A percentile compares a stretch with the other conserved stretches of the same genome.
Conservation (phyloP, 2,329 filamentous ascomycete species). For the Dothidotthia symphoricarpi region DNA sequence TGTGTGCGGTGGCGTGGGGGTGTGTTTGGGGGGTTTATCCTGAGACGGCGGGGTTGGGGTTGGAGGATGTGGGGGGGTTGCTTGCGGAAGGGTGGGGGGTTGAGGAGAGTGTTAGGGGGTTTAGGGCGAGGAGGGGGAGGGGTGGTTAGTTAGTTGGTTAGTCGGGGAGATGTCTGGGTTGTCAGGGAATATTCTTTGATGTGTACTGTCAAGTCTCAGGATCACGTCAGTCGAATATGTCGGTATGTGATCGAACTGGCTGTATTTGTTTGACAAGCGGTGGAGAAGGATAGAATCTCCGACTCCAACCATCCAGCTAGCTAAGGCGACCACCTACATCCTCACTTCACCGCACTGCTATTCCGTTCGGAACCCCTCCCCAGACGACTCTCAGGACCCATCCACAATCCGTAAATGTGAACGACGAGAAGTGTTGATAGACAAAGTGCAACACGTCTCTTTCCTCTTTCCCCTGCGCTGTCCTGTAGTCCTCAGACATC, state of each 20-base stretch:
- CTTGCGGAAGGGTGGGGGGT: conserved; percentile 71
- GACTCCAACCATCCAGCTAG: background rate
- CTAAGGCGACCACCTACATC: background rate
- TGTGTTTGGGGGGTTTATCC: conserved; percentile 75
- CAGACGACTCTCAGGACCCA: background rate
- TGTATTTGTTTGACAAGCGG: no score
- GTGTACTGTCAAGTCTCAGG: no score
- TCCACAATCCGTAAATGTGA: background rate
- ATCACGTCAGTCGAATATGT: no score
- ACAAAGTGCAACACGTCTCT: background rate
- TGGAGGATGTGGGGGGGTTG: conserved; percentile 76
- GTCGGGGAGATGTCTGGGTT: background rate
- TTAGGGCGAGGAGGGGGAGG: conserved; percentile 13
- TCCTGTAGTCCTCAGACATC: background rate
- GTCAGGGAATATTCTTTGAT: no score
- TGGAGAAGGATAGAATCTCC: background rate
- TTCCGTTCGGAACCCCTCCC: no score
- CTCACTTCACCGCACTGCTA: no score
- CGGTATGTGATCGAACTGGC: no score
- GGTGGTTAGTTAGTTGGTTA: background rate
- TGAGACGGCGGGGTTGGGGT: conserved; percentile 75
- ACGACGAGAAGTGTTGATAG: background rate
- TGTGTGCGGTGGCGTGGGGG: conserved; percentile 69
- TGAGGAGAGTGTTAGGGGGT: conserved; percentile 29
- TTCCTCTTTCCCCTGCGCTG: conserved; percentile 1